A percentile compares a stretch with the other conserved stretches of the same genome.
These are phyloP conservation scores for Cyanidium caldarium DNA, from an alignment of 23 red algal species.

Conservation along the genomic window DNA sequence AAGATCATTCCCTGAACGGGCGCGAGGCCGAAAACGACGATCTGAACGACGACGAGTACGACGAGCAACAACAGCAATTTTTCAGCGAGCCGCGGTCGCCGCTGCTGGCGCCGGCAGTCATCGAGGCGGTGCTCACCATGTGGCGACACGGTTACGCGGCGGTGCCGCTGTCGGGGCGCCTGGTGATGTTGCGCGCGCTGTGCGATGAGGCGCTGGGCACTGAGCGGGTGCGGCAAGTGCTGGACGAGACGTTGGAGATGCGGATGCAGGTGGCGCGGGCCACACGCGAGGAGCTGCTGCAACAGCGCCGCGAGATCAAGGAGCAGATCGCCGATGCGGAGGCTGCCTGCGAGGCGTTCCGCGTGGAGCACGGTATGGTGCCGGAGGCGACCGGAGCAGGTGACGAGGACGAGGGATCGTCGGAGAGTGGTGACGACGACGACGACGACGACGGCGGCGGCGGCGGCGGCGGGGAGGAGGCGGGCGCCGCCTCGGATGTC, in stretches of 20 bases:
- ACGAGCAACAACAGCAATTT: neutral
- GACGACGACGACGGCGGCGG: neutral
- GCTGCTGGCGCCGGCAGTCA: neutral
- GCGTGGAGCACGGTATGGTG: neutral
- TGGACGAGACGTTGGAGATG: conserved; percentile 1
- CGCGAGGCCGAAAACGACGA: neutral
- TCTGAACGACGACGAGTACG: neutral
- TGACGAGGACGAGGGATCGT: neutral
- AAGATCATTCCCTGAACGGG: neutral
- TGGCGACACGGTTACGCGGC: neutral
- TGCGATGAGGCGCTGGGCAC: conserved; percentile 17
- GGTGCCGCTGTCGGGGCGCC: conserved; percentile 11
- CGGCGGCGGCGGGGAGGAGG: neutral
- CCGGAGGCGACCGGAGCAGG: neutral
- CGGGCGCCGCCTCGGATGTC: neutral
- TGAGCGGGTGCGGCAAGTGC: conserved; percentile 6
- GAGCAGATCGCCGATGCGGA: neutral
- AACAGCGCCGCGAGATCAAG: neutral
- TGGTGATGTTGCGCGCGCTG: conserved; percentile 5
- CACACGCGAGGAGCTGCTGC: neutral
- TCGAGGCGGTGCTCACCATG: neutral
- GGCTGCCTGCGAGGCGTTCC: neutral
- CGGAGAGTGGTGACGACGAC: neutral
- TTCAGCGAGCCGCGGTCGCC: neutral
- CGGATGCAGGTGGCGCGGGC: neutral